Evolutionary conservation across 495 filamentous ascomycete species (phyloP), one percentile per base, ranked within the genome.

Genomic region (Neurospora sp.): DNA sequence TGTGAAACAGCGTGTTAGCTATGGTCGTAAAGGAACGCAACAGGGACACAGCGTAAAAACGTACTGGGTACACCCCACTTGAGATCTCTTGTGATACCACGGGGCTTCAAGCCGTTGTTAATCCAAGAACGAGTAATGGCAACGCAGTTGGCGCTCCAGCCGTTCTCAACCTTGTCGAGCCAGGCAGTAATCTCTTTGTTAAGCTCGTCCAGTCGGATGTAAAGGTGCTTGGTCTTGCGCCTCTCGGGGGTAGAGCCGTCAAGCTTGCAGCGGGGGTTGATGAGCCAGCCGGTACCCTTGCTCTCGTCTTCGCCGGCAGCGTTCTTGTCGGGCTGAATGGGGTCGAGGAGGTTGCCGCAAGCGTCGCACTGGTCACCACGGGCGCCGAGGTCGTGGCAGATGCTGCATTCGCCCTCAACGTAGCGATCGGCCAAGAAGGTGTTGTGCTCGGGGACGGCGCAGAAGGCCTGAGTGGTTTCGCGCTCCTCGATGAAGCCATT

Each of bases 351-450:
- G 77, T 90, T 85, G 70, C 86, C 85, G 74, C 93, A 98, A 75
- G 90, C 91, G 80, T 98, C 94, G 77, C 94, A 98, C 83, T 97
- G 83, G 73, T 83, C 83, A 72, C 93, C 93, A 69, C 92, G 87
- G 40, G 94, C 94, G 78, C 94, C 94, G 48, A 89, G 85, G 80
- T 94, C 94, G 70, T 86, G 86, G 82, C 92, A 98, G 40, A 74
- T 61, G 72, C 71, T 88, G 82, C 94, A 98, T 74, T 90, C 91
- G 20, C 94, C 94, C 83, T 97, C 94, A 22, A 98, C 93, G 78
- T 92, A 98, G 48, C 95, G 92, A 81, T 98, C 95, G 27, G 95
- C 94, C 70, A 98, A 80, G 85, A 97, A 98, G 31, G 89, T 90
- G 20, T 89, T 83, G 80, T 98, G 94, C 39, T 89, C 86, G 27